Evolutionary conservation across 2,329 filamentous ascomycete species (phyloP), one percentile per base, ranked within the genome.

Genomic region (Cercospora sp.): DNA sequence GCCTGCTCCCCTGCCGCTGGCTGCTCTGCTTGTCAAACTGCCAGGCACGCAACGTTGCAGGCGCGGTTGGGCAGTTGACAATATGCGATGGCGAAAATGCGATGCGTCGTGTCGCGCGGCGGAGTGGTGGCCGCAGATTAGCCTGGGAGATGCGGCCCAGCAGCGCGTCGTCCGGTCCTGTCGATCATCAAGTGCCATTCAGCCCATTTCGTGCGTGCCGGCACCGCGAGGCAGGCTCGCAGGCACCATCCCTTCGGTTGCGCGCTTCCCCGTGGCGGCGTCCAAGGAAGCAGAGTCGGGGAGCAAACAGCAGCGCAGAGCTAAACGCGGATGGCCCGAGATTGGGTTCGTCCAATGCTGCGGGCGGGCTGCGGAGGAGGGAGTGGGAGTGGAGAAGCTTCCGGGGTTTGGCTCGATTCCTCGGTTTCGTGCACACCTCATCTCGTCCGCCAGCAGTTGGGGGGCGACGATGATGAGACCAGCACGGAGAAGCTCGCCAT

Each of bases 111-210:
- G 49, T 55, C 49, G 49, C 21, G 49, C 49, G 49, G 49, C 49
- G 49, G 49, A 53, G 18, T 53, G 49, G 49, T 53, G 49, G 49
- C 43, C 37, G 40, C 28, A 24, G 43, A 40, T 32, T 4, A 26
- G 45, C 4, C 4, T n/a, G 24, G 26, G 24, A 8, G 61, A 32
- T 34, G 43, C 61, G 16, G 61, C 40, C 61, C 24, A 34, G 49
- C 21, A 51, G n/a, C 61, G 30, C 30, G 57, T 45, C 28, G 49
- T 51, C 40, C 40, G 63, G 57, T 60, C 63, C 63, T 66, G 63
- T 60, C 63, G 63, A 66, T 66, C 63, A 66, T 61, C 55, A 66
- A 63, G 43, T 63, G 61, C 45, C 61, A 64, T 40, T 30, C 55
- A 10, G 28, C 55, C 55, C 9, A 34, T 26, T n/a, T 57, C 12